Conservation (phyloP, 495 filamentous ascomycete species). For the Thozetella sp. region DNA sequence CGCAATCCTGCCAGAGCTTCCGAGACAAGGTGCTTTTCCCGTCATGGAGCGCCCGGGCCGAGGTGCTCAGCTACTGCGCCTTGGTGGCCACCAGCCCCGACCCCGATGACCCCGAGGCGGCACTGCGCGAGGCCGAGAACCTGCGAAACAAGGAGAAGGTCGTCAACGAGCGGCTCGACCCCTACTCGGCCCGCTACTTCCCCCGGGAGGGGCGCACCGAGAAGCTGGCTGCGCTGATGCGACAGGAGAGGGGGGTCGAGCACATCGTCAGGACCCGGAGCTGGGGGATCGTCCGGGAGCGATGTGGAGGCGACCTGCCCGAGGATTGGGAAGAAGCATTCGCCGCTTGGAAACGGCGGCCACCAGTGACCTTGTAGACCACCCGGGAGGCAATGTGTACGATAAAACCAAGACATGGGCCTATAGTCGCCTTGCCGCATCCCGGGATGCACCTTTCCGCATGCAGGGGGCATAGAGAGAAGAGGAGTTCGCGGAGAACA, state of each 20-base stretch:
- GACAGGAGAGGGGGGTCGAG: slow-evolving; percentile 87
- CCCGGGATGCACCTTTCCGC: background rate
- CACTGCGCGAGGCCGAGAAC: slow-evolving; percentile 69
- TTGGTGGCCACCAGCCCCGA: slow-evolving; percentile 86
- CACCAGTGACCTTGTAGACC: background rate
- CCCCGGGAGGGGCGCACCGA: slow-evolving; percentile 85
- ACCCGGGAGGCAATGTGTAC: background rate
- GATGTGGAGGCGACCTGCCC: slow-evolving; percentile 60
- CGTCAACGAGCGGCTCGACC: slow-evolving; percentile 89
- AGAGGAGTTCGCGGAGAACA: too few species aligned
- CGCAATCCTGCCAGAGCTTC: slow-evolving; percentile 67
- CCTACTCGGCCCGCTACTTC: slow-evolving; percentile 85
- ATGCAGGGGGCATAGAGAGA: too few species aligned
- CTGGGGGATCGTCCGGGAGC: slow-evolving; percentile 79
- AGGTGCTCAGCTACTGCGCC: slow-evolving; percentile 88
- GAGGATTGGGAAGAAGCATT: slow-evolving; percentile 65
- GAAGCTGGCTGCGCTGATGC: slow-evolving; percentile 71
- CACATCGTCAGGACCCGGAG: slow-evolving; percentile 81
- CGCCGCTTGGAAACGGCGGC: slow-evolving; percentile 34
- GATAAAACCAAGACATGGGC: background rate
- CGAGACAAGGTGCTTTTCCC: slow-evolving; percentile 81
- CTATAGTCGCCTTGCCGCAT: background rate
- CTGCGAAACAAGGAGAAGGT: slow-evolving; percentile 71
- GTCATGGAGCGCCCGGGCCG: slow-evolving; percentile 83
- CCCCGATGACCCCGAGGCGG: slow-evolving; percentile 81